Evolutionary conservation across 2,329 filamentous ascomycete species (phyloP).

Genomic region (Ophiocordyceps camponoti-saundersi): DNA sequence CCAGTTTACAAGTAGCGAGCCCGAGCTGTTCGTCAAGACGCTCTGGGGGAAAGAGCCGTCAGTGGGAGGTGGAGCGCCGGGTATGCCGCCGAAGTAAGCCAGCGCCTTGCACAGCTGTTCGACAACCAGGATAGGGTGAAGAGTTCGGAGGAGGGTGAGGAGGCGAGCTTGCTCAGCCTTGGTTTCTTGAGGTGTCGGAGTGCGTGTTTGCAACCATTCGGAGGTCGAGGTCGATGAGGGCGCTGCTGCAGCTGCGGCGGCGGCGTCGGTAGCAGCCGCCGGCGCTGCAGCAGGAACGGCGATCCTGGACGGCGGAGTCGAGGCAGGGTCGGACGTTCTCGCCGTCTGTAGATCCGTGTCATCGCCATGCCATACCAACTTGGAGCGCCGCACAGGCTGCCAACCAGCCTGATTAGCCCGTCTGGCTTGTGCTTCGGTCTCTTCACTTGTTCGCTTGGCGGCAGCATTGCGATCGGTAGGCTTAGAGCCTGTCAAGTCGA

Average conservation of each 20-base stretch:
- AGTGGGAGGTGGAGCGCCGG: constrained; percentile 34
- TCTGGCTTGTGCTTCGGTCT: constrained; percentile 39
- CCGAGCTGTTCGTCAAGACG: constrained; percentile 36
- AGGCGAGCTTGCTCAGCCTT: constrained; percentile 44
- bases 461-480: constrained; percentile 32
- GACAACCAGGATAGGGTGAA: constrained; percentile 38
- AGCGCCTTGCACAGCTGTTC: constrained; percentile 46
- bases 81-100: constrained; percentile 45
- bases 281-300: background rate
- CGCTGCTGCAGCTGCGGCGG: background rate
- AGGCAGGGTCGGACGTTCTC: background rate
- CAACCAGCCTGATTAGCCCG: constrained; percentile 37
- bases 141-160: constrained; percentile 35
- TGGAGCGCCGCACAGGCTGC: constrained; percentile 28
- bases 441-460: constrained; percentile 44
- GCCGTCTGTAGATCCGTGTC: background rate
- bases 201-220: background rate
- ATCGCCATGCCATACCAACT: constrained; percentile 14
- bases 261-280: background rate
- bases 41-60: constrained; percentile 37
- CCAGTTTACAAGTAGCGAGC: constrained; percentile 43
- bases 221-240: background rate
- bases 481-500: constrained; percentile 30
- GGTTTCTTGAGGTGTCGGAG: constrained; percentile 22
- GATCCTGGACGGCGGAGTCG: background rate